These are phyloP conservation scores for Colletotrichum aenigma DNA, from an alignment of 2,329 filamentous ascomycete genomes.

Conservation along the genomic window DNA sequence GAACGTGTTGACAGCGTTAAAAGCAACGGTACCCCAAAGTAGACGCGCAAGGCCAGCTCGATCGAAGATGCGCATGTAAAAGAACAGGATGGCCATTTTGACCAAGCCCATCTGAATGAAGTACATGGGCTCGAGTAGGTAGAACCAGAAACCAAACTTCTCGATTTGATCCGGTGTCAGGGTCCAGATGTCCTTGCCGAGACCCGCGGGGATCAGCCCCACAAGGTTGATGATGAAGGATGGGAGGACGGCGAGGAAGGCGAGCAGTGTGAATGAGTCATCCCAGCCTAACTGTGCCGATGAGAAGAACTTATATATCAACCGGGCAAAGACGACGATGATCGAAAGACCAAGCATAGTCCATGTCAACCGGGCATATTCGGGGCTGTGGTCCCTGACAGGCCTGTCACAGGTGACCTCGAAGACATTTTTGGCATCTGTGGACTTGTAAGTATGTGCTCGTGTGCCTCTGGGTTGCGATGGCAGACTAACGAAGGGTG, in stretches of 20 bases:
- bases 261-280: constrained; percentile 29
- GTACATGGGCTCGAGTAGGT: constrained; percentile 40
- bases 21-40: constrained; percentile 34
- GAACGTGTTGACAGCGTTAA: constrained; percentile 33
- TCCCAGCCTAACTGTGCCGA: constrained; percentile 31
- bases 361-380: constrained; percentile 5
- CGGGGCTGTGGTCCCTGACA: background rate
- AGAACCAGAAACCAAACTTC: constrained; percentile 33
- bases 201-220: constrained; percentile 27
- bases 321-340: constrained; percentile 37
- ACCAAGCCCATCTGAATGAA: constrained; percentile 39
- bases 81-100: constrained; percentile 44
- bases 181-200: constrained; percentile 40
- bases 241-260: constrained; percentile 24
- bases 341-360: background rate
- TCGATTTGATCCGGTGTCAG: constrained; percentile 25
- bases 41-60: constrained; percentile 28
- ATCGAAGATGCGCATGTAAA: constrained; percentile 47
- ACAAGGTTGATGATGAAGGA: constrained; percentile 26
- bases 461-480: background rate
- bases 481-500: background rate
- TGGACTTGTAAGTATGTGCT: background rate
- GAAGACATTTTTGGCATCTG: constrained; percentile 8
- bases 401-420: constrained; percentile 4
- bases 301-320: constrained; percentile 30